phyloP scores from a whole-genome alignment of 306 rosid species.

The Quercus aquifolioides region DNA sequence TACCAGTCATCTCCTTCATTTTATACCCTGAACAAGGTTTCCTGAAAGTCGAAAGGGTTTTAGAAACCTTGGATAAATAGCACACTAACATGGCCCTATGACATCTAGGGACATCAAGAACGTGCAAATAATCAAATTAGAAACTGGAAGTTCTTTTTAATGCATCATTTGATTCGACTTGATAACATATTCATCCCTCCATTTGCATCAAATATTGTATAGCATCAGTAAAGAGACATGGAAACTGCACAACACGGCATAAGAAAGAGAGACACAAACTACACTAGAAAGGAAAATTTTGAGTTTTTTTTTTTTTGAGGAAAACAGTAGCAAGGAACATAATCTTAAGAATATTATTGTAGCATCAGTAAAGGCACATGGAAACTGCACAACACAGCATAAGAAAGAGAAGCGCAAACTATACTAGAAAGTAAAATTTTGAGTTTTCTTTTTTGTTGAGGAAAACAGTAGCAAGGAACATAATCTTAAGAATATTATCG shows the following conservation, averaged over 20 bases:
- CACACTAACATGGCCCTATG: neutral
- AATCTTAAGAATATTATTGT: neutral
- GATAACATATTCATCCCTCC: neutral
- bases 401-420: neutral
- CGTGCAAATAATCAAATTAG: neutral
- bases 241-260: neutral
- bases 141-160: neutral
- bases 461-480: too few relatives aligned
- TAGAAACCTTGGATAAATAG: constrained; percentile 13
- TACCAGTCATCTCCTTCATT: constrained; percentile 98
- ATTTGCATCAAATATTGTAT: constrained; percentile 5
- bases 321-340: too few relatives aligned
- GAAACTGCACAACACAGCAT: neutral
- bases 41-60: constrained; percentile 44
- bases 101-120: neutral
- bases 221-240: neutral
- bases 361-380: neutral
- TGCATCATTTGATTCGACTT: neutral
- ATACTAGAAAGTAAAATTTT: neutral
- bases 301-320: too few relatives aligned
- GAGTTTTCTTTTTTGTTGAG: too few relatives aligned
- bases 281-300: neutral
- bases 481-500: neutral
- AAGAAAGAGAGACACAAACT: neutral
- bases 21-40: constrained; percentile 91